Conservation (phyloP, 1,284 basidiomycete genomes). For the Leccinum pachyderme region DNA sequence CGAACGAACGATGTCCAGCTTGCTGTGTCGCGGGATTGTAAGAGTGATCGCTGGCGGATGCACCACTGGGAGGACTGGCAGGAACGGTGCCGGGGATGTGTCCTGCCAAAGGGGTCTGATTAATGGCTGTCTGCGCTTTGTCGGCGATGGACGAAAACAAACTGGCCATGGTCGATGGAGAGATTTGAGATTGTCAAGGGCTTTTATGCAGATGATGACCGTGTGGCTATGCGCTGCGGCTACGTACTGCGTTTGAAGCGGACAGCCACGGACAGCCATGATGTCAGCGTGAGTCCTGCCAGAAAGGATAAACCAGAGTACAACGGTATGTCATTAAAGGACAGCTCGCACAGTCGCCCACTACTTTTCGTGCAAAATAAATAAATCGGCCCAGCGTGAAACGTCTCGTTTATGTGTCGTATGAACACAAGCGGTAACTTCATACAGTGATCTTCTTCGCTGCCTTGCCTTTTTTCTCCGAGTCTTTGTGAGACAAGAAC, state of each 20-base stretch:
- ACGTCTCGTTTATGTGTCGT: conserved; percentile 14
- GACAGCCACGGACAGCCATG: neutral
- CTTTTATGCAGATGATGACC: conserved; percentile 21
- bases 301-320: conserved; percentile 2
- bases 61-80: conserved; percentile 30
- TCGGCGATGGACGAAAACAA: conserved; percentile 67
- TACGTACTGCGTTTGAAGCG: neutral
- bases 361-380: conserved; percentile 29
- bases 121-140: conserved; percentile 70
- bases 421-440: conserved; percentile 23
- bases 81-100: conserved; percentile 46
- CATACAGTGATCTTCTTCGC: conserved; percentile 78
- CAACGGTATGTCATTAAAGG: conserved; percentile 25
- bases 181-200: conserved; percentile 14
- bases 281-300: conserved; percentile 1
- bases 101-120: conserved; percentile 51
- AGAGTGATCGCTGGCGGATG: conserved; percentile 7
- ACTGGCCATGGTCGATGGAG: conserved; percentile 35
- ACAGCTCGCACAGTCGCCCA: conserved; percentile 19
- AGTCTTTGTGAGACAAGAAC: conserved; percentile 92
- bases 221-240: conserved; percentile 7
- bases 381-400: conserved; percentile 33
- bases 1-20: conserved; percentile 43
- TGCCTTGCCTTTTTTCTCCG: conserved; percentile 90
- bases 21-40: conserved; percentile 43